These are phyloP conservation scores for Phaffia tasmanica DNA, from an alignment of 768 basidiomycete species.

Conservation along the genomic window DNA sequence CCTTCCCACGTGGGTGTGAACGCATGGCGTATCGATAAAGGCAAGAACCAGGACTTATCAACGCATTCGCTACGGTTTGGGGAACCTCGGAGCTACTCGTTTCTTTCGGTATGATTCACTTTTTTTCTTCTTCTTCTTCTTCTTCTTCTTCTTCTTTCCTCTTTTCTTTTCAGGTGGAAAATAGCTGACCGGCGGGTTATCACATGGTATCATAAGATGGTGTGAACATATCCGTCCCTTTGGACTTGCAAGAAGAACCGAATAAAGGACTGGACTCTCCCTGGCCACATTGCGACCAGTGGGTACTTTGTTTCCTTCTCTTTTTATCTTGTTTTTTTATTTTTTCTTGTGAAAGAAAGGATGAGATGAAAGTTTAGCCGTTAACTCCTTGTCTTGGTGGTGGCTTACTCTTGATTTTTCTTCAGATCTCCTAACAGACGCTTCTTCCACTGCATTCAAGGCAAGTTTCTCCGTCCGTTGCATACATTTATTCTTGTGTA, in stretches of 20 bases:
- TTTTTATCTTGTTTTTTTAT: neutral
- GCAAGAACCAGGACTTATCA: slow-evolving; percentile 30
- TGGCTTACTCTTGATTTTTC: neutral
- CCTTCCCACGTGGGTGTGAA: no score
- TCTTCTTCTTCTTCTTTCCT: slow-evolving; percentile 16
- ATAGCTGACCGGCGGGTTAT: neutral
- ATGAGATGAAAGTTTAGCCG: neutral
- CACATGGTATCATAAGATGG: slow-evolving; percentile 1
- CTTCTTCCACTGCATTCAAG: no score
- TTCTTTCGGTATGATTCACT: slow-evolving; percentile 23
- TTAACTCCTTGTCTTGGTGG: neutral
- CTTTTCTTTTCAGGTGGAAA: neutral
- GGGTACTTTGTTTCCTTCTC: neutral
- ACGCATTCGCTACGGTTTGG: slow-evolving; percentile 32
- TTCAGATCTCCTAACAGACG: no score
- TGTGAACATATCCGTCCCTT: slow-evolving; percentile 18
- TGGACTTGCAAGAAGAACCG: neutral
- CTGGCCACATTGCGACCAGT: slow-evolving; percentile 6
- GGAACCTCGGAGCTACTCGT: slow-evolving; percentile 33
- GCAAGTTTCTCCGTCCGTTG: no score
- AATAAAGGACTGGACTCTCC: slow-evolving; percentile 15
- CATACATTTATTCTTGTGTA: neutral
- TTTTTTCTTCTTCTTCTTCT: neutral
- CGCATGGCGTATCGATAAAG: no score
- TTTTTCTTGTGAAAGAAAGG: neutral